A percentile compares a stretch with the other conserved stretches of the same genome.
Conservation (phyloP, 140 eudicot species). For the Ambrosia hybrid region DNA sequence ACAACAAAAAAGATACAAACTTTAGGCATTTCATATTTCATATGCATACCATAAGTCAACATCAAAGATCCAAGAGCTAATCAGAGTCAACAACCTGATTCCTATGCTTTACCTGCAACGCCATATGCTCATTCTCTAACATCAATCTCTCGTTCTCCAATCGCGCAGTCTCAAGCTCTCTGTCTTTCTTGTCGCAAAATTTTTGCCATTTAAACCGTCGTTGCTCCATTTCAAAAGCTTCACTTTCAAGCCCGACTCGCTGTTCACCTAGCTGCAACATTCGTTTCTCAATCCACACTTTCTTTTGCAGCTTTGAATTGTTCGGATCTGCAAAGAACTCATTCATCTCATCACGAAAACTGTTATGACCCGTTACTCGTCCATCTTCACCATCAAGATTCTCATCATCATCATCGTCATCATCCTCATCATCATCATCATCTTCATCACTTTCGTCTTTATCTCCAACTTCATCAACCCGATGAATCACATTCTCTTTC, state of each 20-base stretch:
- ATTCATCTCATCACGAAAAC: constrained; percentile 47
- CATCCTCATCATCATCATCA: neutral
- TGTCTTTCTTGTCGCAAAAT: constrained; percentile 68
- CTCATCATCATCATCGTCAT: constrained; percentile 26
- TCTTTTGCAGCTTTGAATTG: constrained; percentile 43
- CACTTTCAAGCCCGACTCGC: constrained; percentile 47
- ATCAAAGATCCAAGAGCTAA: constrained; percentile 21
- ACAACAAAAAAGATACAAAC: constrained; percentile 1
- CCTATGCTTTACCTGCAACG: constrained; percentile 48
- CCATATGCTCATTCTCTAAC: constrained; percentile 82
- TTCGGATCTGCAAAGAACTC: constrained; percentile 40
- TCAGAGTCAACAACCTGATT: constrained; percentile 32
- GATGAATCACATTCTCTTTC: constrained; percentile 34
- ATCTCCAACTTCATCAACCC: constrained; percentile 41
- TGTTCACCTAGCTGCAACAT: constrained; percentile 53
- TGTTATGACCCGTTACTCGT: constrained; percentile 13
- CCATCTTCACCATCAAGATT: neutral
- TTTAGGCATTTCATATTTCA: constrained; percentile 15
- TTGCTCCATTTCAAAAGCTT: constrained; percentile 72
- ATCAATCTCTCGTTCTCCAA: constrained; percentile 76
- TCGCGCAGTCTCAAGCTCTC: constrained; percentile 60
- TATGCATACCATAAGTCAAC: neutral
- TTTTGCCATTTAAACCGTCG: constrained; percentile 79
- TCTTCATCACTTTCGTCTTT: constrained; percentile 24
- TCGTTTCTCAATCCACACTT: constrained; percentile 47